These are phyloP conservation scores for Leccinum angustisporum DNA, from an alignment of 1,284 basidiomycete species.

Conservation along the genomic window DNA sequence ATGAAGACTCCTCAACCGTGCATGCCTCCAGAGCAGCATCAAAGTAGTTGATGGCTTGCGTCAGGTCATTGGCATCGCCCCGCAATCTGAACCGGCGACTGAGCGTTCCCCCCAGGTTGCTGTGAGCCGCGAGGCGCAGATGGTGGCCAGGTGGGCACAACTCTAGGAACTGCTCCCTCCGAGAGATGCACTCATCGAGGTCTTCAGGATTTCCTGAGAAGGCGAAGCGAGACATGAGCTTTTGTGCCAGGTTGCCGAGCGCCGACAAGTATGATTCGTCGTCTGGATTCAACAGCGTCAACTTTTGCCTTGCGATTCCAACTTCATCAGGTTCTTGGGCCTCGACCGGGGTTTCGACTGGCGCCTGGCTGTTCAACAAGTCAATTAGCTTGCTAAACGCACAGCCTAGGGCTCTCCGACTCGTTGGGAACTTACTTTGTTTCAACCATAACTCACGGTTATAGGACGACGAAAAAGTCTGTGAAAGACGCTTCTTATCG, in stretches of 20 bases:
- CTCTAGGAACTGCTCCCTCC: slow-evolving; percentile 9
- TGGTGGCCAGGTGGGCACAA: slow-evolving; percentile 8
- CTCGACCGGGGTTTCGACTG: background rate
- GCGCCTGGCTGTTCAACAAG: slow-evolving; percentile 7
- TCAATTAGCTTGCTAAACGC: background rate
- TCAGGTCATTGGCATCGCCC: slow-evolving; percentile 16
- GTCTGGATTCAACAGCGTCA: slow-evolving; percentile 10
- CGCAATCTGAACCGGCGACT: slow-evolving; percentile 21
- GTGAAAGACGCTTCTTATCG: background rate
- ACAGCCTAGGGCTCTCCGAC: background rate
- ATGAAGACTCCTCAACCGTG: slow-evolving; percentile 15
- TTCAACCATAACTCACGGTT: slow-evolving; percentile 3
- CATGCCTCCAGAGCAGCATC: slow-evolving; percentile 15
- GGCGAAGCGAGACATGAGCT: slow-evolving; percentile 20
- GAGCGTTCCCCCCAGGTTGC: slow-evolving; percentile 15
- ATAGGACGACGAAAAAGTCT: background rate
- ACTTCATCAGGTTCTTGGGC: slow-evolving; percentile 14
- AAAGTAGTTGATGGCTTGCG: slow-evolving; percentile 18
- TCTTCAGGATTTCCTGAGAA: slow-evolving; percentile 15
- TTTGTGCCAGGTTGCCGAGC: slow-evolving; percentile 11
- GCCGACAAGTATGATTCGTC: slow-evolving; percentile 18
- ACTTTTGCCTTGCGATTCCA: slow-evolving; percentile 15
- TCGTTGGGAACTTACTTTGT: slow-evolving; percentile 2
- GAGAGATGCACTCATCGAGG: slow-evolving; percentile 22
- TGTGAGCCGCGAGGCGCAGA: slow-evolving; percentile 11